Conservation (phyloP, 176 grass and related monocot species). For the Cocos nucifera region DNA sequence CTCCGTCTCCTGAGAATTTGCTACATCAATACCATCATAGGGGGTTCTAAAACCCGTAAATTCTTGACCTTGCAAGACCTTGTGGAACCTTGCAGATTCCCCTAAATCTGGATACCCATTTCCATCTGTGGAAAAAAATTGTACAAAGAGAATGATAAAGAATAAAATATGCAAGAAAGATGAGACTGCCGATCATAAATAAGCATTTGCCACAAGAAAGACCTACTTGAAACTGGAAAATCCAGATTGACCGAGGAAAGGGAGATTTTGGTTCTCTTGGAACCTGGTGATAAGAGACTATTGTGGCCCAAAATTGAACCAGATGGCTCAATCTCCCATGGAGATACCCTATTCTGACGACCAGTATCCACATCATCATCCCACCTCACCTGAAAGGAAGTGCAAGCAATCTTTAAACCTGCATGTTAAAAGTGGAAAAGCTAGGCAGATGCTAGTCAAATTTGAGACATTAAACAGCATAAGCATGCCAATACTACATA, state of each 20-base stretch:
- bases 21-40: slow-evolving; percentile 17
- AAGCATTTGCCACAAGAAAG: no score
- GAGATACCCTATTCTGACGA: slow-evolving; percentile 66
- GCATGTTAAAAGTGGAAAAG: neutral
- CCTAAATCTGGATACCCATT: slow-evolving; percentile 38
- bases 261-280: slow-evolving; percentile 63
- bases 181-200: no score
- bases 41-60: slow-evolving; percentile 39
- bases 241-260: slow-evolving; percentile 37
- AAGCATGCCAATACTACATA: no score
- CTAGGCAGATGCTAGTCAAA: neutral
- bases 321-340: slow-evolving; percentile 74
- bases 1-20: slow-evolving; percentile 23
- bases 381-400: slow-evolving; percentile 58
- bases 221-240: slow-evolving; percentile 41
- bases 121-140: slow-evolving; percentile 54
- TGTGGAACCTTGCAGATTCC: slow-evolving; percentile 52
- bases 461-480: no score
- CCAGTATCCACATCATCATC: slow-evolving; percentile 41
- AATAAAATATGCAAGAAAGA: no score
- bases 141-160: neutral
- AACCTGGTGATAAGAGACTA: slow-evolving; percentile 36
- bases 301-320: slow-evolving; percentile 30
- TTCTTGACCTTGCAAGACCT: slow-evolving; percentile 99
- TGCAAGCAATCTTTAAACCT: slow-evolving; percentile 14